Conservation (phyloP, 2,329 filamentous ascomycete species). For the Diaporthe citri region DNA sequence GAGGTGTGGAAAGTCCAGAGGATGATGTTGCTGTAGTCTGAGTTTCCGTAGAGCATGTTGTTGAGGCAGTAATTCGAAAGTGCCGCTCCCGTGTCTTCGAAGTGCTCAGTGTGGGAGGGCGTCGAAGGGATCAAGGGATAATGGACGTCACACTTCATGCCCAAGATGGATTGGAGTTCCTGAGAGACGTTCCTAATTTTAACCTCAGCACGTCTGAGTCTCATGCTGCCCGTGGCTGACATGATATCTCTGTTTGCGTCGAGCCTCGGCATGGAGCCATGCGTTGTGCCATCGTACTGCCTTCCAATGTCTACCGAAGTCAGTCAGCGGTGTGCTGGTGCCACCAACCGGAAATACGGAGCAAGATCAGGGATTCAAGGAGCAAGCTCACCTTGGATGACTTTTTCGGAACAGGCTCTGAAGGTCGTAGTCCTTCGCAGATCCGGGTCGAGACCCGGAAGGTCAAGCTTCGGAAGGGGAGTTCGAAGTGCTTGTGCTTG, state of each 20-base stretch:
- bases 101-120: conserved; percentile 23
- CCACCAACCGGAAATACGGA: too few species aligned
- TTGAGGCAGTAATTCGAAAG: conserved; percentile 32
- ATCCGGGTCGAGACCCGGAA: conserved; percentile 34
- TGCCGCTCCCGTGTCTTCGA: conserved; percentile 24
- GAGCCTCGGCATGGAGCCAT: background rate
- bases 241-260: background rate
- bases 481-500: background rate
- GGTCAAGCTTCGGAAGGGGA: conserved; percentile 32
- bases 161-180: background rate
- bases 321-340: background rate
- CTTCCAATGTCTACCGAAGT: background rate
- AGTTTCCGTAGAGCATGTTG: conserved; percentile 5
- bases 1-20: conserved; percentile 33
- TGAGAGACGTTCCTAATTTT: background rate
- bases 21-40: conserved; percentile 28
- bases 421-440: conserved; percentile 20
- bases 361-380: background rate
- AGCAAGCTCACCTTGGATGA: conserved; percentile 7
- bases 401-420: conserved; percentile 12
- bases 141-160: conserved; percentile 30
- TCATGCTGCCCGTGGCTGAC: background rate
- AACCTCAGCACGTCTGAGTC: background rate
- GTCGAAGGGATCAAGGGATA: conserved; percentile 31
- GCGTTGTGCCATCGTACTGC: background rate